Conservation (phyloP, 116 monocot genomes). For the Cymodocea nodosa region DNA sequence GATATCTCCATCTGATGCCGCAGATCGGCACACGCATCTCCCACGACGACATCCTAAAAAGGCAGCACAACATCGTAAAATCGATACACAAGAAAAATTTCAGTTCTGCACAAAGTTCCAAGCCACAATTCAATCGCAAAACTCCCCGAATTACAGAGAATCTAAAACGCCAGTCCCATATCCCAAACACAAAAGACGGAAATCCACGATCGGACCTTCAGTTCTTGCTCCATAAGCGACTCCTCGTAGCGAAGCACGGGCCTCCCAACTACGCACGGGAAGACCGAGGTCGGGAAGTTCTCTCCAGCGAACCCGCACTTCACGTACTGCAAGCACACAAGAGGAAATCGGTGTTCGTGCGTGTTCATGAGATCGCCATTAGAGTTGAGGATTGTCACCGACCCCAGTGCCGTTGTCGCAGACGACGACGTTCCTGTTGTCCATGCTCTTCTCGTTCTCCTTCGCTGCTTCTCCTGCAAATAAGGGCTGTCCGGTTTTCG, state of each 20-base stretch:
- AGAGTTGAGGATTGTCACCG: conserved; percentile 2
- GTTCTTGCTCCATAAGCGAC: conserved; percentile 74
- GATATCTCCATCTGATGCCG: conserved; percentile 83
- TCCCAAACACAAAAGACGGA: too few species aligned
- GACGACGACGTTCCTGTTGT: conserved; percentile 56
- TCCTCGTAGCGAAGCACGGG: conserved; percentile 92
- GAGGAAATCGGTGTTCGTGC: neutral
- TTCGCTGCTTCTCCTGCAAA: too few species aligned
- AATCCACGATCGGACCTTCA: conserved; percentile 36
- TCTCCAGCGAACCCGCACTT: conserved; percentile 97
- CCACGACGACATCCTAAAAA: conserved; percentile 75
- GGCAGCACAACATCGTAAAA: neutral
- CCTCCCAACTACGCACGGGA: conserved; percentile 85
- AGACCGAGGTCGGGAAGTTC: conserved; percentile 91
- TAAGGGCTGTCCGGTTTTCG: too few species aligned
- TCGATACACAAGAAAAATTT: neutral
- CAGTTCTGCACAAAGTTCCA: too few species aligned
- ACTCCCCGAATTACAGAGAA: too few species aligned
- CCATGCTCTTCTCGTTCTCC: conserved; percentile 21
- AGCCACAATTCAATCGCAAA: too few species aligned
- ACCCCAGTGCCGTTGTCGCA: conserved; percentile 96
- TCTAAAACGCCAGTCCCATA: too few species aligned
- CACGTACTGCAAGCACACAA: conserved; percentile 56
- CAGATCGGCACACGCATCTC: conserved; percentile 74
- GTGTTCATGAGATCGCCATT: neutral